These are phyloP conservation scores for Geoglossum glabrum DNA, from an alignment of 495 filamentous ascomycete genomes.

Conservation along the genomic window DNA sequence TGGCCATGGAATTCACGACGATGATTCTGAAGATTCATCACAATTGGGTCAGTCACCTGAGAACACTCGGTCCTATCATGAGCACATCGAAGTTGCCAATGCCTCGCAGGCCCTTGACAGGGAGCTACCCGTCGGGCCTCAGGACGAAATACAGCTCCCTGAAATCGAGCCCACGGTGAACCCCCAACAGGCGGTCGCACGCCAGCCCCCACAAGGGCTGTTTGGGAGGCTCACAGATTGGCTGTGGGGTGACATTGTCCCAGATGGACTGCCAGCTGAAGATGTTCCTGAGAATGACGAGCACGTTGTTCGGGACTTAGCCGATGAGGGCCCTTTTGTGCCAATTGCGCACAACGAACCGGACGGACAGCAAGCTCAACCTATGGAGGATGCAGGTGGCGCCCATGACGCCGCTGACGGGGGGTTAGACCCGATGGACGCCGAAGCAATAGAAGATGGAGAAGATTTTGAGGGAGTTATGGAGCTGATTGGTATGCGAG, in stretches of 20 bases:
- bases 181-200: not conserved
- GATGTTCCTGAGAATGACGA: conserved; percentile 32
- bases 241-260: conserved; percentile 39
- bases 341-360: conserved; percentile 23
- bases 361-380: conserved; percentile 11
- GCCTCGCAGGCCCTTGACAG: not conserved
- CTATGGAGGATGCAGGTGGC: conserved; percentile 9
- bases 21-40: not conserved
- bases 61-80: not conserved
- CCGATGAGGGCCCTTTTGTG: conserved; percentile 42
- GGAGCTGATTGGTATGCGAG: conserved; percentile 92
- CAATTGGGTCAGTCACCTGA: not conserved
- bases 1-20: not conserved
- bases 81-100: not conserved
- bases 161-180: not conserved
- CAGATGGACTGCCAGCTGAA: conserved; percentile 8
- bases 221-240: conserved; percentile 23
- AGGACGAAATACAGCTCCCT: not conserved
- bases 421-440: conserved; percentile 35
- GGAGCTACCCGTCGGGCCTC: not conserved
- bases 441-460: conserved; percentile 52
- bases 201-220: not conserved
- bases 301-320: conserved; percentile 33
- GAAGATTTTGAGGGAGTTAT: conserved; percentile 97
- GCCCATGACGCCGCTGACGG: conserved; percentile 19